A percentile compares a stretch with the other conserved stretches of the same genome.
Conservation (phyloP, 306 rosid genomes). For the Arachis stenosperma region DNA sequence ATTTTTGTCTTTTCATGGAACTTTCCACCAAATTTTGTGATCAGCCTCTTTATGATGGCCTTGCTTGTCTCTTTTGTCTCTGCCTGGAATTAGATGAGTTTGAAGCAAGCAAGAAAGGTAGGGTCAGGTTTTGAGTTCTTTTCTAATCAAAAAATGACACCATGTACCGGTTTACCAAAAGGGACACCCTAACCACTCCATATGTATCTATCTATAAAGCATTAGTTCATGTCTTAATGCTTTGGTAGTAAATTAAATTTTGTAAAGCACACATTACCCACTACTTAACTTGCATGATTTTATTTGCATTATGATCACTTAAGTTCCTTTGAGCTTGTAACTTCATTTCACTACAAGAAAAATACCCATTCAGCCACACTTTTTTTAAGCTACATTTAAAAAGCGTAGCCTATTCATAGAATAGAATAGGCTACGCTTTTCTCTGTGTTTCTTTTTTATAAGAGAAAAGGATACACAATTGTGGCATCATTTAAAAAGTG, state of each 20-base stretch:
- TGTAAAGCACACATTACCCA: too few species aligned
- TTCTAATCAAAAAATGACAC: conserved; percentile 24
- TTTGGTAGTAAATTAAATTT: conserved; percentile 33
- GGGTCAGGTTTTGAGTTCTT: conserved; percentile 46
- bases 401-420: too few species aligned
- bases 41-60: neutral
- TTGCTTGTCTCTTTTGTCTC: conserved; percentile 32
- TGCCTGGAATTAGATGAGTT: conserved; percentile 45
- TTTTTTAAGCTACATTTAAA: too few species aligned
- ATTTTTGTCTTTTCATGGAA: neutral
- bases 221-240: conserved; percentile 31
- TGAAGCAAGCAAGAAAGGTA: conserved; percentile 50
- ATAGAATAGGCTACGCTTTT: too few species aligned
- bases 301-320: too few species aligned
- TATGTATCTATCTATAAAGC: conserved; percentile 7
- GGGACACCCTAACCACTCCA: conserved; percentile 43
- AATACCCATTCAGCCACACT: too few species aligned
- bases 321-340: too few species aligned
- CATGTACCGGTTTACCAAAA: conserved; percentile 17
- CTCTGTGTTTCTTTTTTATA: too few species aligned
- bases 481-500: too few species aligned
- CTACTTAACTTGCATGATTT: too few species aligned
- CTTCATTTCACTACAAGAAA: too few species aligned
- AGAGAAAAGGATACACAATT: too few species aligned
- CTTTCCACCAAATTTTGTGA: conserved; percentile 32